Evolutionary conservation across 768 basidiomycete species (phyloP).

Genomic region (Lactarius evosmus): DNA sequence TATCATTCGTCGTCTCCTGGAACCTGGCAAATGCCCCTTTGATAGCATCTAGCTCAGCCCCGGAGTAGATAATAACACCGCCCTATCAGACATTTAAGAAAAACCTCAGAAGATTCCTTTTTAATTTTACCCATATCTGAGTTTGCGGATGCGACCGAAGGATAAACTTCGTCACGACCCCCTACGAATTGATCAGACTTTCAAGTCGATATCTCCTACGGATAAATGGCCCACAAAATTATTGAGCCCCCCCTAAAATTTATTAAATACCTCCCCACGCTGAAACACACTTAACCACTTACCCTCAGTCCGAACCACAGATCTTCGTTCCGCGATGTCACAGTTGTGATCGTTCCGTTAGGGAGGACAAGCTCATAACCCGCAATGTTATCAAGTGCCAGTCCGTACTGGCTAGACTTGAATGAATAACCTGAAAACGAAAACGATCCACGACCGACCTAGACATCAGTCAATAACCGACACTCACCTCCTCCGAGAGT

Average conservation of each 20-base stretch:
- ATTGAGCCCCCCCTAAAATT: slow-evolving; percentile 10
- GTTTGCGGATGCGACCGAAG: slow-evolving; percentile 5
- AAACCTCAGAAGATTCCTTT: not conserved
- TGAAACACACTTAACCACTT: not conserved
- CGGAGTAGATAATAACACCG: not conserved
- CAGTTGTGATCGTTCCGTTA: slow-evolving; percentile 27
- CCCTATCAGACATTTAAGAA: not conserved
- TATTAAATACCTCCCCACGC: not conserved
- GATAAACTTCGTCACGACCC: slow-evolving; percentile 13
- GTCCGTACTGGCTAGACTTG: slow-evolving; percentile 35
- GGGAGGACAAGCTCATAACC: slow-evolving; percentile 33
- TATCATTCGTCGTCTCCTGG: not conserved
- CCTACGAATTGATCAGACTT: not conserved
- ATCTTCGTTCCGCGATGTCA: slow-evolving; percentile 5
- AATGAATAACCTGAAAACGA: slow-evolving; percentile 33
- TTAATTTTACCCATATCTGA: slow-evolving; percentile 7
- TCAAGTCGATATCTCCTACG: not conserved
- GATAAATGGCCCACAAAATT: slow-evolving; percentile 5
- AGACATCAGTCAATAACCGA: not conserved
- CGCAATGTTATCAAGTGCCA: slow-evolving; percentile 37
- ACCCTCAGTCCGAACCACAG: slow-evolving; percentile 16
- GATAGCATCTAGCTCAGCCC: not conserved
- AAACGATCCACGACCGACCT: not conserved
- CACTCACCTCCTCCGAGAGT: slow-evolving; percentile 31
- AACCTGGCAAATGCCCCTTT: not conserved